These are phyloP conservation scores for Ganoderma multipileum DNA, from an alignment of 1,284 basidiomycete species.

Conservation along the genomic window DNA sequence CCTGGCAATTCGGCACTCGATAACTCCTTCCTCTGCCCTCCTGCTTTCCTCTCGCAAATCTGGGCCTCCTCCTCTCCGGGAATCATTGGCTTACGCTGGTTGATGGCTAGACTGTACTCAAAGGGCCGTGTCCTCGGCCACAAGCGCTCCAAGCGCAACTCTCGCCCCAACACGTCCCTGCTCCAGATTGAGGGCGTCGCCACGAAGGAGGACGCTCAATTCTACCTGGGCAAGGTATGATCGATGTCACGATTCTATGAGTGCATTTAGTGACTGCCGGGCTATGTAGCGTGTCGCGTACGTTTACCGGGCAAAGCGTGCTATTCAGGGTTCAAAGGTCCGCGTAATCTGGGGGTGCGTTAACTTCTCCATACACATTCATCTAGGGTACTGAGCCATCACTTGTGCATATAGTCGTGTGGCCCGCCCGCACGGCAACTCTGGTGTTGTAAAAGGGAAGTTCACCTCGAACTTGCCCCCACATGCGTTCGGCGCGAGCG, in stretches of 20 bases:
- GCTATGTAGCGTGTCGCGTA: conserved; percentile 87
- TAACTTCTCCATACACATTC: not conserved
- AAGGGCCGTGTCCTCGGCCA: conserved; percentile 98
- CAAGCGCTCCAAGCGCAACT: conserved; percentile 98
- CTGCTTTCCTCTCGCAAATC: not conserved
- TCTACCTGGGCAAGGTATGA: conserved; percentile 97
- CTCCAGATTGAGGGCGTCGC: conserved; percentile 98
- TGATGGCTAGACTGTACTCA: conserved; percentile 81
- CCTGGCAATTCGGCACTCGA: conserved; percentile 11
- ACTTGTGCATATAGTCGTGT: conserved; percentile 65
- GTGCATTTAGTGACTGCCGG: conserved; percentile 1
- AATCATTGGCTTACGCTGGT: conserved; percentile 20
- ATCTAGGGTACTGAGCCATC: not conserved
- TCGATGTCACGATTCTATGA: not conserved
- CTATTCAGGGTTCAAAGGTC: conserved; percentile 91
- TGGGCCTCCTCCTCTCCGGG: conserved; percentile 1
- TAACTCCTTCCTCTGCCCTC: conserved; percentile 9
- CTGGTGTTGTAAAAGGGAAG: conserved; percentile 97
- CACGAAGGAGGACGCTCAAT: conserved; percentile 72
- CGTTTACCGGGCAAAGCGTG: conserved; percentile 96
- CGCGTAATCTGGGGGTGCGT: conserved; percentile 96
- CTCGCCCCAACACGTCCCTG: conserved; percentile 94
- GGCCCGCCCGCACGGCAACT: conserved; percentile 93
- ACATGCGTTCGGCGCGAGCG: conserved; percentile 92
- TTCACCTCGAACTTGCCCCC: conserved; percentile 97